phyloP scores from a whole-genome alignment of 768 basidiomycete species.

The Fomitopsis serialis region DNA sequence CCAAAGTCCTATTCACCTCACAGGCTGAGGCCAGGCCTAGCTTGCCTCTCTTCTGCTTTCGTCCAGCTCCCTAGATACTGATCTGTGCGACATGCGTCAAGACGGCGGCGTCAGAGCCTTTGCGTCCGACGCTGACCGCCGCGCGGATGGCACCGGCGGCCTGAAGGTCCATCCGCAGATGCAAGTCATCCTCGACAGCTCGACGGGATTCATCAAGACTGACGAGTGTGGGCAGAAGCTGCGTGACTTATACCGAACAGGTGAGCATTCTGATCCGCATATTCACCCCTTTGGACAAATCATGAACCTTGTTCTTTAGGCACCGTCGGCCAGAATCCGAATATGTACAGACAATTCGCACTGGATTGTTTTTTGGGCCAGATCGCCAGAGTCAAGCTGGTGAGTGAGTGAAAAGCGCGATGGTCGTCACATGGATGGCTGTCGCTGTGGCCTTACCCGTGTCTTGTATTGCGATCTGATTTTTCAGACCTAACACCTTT shows the following conservation, averaged over 20 bases:
- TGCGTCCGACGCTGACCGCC: not conserved
- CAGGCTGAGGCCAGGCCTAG: too few relatives aligned
- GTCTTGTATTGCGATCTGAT: too few relatives aligned
- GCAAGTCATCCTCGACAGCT: not conserved
- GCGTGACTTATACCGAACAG: conserved; percentile 2
- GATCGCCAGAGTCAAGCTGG: not conserved
- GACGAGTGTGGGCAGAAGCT: not conserved
- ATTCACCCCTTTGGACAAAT: too few relatives aligned
- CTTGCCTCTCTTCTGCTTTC: too few relatives aligned
- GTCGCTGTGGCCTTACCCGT: too few relatives aligned
- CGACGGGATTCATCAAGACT: conserved; percentile 1
- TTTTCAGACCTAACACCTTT: too few relatives aligned
- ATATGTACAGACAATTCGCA: conserved; percentile 8
- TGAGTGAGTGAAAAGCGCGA: not conserved
- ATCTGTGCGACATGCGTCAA: not conserved
- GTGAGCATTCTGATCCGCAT: not conserved
- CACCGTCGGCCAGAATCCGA: not conserved
- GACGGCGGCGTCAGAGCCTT: not conserved
- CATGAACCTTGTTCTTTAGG: not conserved
- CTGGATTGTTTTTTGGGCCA: conserved; percentile 7
- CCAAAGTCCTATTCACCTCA: too few relatives aligned
- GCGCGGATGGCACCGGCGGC: conserved; percentile 7
- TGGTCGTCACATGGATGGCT: too few relatives aligned
- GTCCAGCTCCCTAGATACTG: too few relatives aligned
- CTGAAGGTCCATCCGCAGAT: conserved; percentile 4